A percentile compares a stretch with the other conserved stretches of the same genome.
phyloP scores from a whole-genome alignment of 805 yeast species.

The Jamesozyma spencerorum region DNA sequence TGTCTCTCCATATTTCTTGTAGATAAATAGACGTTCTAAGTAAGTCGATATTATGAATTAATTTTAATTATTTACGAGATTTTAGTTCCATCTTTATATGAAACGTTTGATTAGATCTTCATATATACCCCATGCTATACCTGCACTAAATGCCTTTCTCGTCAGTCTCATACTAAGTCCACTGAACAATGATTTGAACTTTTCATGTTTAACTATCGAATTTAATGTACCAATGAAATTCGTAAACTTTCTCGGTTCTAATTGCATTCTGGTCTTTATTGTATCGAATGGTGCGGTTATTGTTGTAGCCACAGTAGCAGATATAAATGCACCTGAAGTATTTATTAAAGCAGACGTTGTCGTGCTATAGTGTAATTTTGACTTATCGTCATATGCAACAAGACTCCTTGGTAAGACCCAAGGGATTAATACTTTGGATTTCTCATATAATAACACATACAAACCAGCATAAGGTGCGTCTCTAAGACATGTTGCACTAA shows the following conservation, averaged over 20 bases:
- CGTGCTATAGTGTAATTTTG: constrained; percentile 18
- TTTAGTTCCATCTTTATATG: constrained; percentile 8
- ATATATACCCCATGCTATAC: constrained; percentile 94
- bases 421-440: constrained; percentile 53
- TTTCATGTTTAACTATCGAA: constrained; percentile 38
- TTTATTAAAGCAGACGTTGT: constrained; percentile 51
- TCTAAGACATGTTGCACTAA: constrained; percentile 74
- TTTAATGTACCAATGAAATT: constrained; percentile 35
- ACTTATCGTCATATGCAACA: constrained; percentile 12
- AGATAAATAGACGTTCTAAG: too few species aligned
- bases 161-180: constrained; percentile 75
- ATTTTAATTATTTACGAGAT: background rate
- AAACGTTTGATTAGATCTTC: constrained; percentile 63
- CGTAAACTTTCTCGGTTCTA: constrained; percentile 43
- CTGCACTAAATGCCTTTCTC: constrained; percentile 85
- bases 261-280: constrained; percentile 82
- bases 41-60: too few species aligned
- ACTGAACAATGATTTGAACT: constrained; percentile 53
- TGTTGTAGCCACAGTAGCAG: constrained; percentile 75
- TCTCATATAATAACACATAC: constrained; percentile 78
- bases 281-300: constrained; percentile 94
- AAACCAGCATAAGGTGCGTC: constrained; percentile 97
- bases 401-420: constrained; percentile 21
- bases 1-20: background rate
- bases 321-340: constrained; percentile 61